Percentiles rank a stretch among this genome's conserved stretches.
Conservation (phyloP, 129 eudicot species). For the Smallanthus sonchifolius region DNA sequence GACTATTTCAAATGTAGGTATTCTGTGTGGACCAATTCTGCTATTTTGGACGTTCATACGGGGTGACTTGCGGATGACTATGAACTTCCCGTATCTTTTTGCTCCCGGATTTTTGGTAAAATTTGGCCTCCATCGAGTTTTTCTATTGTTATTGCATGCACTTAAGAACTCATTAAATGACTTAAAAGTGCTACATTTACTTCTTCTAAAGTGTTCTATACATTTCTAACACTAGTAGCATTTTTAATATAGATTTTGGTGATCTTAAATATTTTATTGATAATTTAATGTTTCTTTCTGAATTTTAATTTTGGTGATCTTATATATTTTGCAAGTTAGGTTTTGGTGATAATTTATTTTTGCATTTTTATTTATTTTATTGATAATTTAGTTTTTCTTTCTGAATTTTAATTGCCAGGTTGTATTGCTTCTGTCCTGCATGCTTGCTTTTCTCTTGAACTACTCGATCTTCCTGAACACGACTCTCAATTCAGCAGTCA, state of each 20-base stretch:
- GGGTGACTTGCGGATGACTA: constrained; percentile 69
- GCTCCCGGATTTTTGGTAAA: constrained; percentile 95
- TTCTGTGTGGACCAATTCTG: constrained; percentile 69
- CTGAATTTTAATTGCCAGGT: constrained; percentile 38
- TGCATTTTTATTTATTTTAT: not conserved
- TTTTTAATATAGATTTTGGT: not conserved
- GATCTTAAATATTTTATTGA: not conserved
- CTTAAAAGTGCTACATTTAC: not conserved
- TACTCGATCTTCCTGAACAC: constrained; percentile 89
- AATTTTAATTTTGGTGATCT: not conserved
- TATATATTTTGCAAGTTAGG: not conserved
- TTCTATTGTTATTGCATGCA: not conserved
- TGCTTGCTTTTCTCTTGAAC: constrained; percentile 82
- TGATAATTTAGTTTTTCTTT: not conserved
- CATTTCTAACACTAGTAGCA: not conserved
- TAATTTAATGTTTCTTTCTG: not conserved
- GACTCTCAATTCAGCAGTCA: constrained; percentile 93
- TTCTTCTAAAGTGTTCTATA: not conserved
- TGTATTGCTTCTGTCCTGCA: constrained; percentile 76
- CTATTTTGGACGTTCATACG: constrained; percentile 74
- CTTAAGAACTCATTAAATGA: not conserved
- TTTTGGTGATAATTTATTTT: not conserved
- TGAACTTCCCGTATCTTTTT: constrained; percentile 65
- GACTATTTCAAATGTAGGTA: constrained; percentile 34
- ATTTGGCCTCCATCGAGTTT: not conserved